phyloP scores from a whole-genome alignment of 768 basidiomycete genomes.

The Pleurotus tuber-regium region DNA sequence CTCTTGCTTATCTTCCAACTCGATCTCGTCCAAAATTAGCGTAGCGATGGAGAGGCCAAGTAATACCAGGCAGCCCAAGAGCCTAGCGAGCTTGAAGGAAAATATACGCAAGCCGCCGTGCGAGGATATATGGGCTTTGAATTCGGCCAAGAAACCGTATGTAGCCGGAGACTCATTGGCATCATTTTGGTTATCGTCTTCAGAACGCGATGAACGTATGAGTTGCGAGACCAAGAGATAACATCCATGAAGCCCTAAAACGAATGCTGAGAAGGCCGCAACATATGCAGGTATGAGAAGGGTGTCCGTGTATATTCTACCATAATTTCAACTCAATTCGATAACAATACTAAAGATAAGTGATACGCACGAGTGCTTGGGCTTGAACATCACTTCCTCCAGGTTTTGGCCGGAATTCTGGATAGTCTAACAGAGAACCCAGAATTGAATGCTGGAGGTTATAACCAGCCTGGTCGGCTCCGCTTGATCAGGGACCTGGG shows the following conservation, averaged over 20 bases:
- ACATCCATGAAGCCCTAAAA: conserved; percentile 32
- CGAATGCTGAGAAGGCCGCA: conserved; percentile 28
- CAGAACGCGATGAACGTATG: conserved; percentile 5
- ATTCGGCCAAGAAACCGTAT: conserved; percentile 28
- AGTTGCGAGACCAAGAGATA: conserved; percentile 10
- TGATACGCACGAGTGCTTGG: conserved; percentile 5
- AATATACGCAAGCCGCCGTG: conserved; percentile 50
- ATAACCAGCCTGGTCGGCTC: neutral
- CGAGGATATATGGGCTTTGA: conserved; percentile 35
- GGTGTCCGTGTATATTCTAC: conserved; percentile 17
- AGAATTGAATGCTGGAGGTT: neutral
- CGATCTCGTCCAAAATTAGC: conserved; percentile 30
- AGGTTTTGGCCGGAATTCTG: neutral
- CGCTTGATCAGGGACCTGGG: neutral
- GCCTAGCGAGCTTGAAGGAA: conserved; percentile 42
- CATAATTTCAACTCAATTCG: neutral
- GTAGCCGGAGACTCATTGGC: conserved; percentile 18
- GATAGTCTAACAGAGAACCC: neutral
- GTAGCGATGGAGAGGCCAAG: conserved; percentile 48
- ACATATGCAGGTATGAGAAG: conserved; percentile 36
- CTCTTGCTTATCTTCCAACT: conserved; percentile 5
- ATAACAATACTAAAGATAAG: neutral
- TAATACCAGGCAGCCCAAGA: conserved; percentile 44
- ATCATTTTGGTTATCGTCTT: conserved; percentile 15
- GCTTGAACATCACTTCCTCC: conserved; percentile 7